Conservation (phyloP, 805 yeast species). For the Candida yuanshanica region DNA sequence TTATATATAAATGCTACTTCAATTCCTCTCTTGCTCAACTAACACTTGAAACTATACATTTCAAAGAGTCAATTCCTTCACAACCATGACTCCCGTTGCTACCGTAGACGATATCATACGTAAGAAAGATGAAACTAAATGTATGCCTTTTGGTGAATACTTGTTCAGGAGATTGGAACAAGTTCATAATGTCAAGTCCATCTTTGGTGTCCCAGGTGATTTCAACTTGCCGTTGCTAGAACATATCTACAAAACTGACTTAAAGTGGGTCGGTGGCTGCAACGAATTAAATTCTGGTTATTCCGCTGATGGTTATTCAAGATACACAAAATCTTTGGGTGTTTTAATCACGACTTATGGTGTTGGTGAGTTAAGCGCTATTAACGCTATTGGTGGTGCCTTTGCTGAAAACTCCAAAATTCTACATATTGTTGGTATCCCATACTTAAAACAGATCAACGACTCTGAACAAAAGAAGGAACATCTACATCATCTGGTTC, state of each 20-base stretch:
- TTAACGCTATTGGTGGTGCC: slow-evolving; percentile 80
- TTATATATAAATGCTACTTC: no score
- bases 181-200: slow-evolving; percentile 47
- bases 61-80: no score
- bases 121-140: slow-evolving; percentile 3
- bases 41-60: no score
- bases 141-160: slow-evolving; percentile 50
- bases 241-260: slow-evolving; percentile 47
- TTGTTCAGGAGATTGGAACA: slow-evolving; percentile 51
- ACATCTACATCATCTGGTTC: slow-evolving; percentile 58
- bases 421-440: slow-evolving; percentile 78
- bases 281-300: slow-evolving; percentile 89
- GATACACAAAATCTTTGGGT: slow-evolving; percentile 57
- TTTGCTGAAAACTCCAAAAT: slow-evolving; percentile 77
- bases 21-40: no score
- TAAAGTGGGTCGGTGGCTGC: slow-evolving; percentile 78
- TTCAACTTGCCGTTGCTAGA: slow-evolving; percentile 66
- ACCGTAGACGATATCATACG: not conserved
- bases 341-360: slow-evolving; percentile 69
- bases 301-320: slow-evolving; percentile 85
- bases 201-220: slow-evolving; percentile 81
- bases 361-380: slow-evolving; percentile 83
- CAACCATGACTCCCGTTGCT: not conserved
- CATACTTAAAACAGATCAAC: slow-evolving; percentile 26
- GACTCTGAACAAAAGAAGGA: slow-evolving; percentile 20